Base-by-base conservation (phyloP, 2,329 filamentous ascomycete genomes). In the Claviceps cyperi region DNA sequence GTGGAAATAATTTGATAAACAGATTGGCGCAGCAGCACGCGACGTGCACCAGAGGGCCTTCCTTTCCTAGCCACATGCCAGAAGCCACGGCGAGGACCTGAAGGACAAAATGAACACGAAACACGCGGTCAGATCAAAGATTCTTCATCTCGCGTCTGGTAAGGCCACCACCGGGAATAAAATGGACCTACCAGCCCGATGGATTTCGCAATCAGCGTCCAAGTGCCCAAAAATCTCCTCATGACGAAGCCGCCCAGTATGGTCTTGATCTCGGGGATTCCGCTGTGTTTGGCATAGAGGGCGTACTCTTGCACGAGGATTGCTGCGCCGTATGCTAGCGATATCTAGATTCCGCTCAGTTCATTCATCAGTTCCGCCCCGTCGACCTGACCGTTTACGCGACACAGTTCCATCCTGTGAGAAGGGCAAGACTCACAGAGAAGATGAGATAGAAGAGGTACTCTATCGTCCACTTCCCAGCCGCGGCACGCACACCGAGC, bases 261-360 rank as follows among this genome's bases (percentile, higher is more conserved):
- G 2, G 90, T 96, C 73, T 98, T 98, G 68, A 98, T 94, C 71
- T 98, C 91, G 5, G 91, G 89, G 58, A 98, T 96, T 67, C 91
- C 91, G 63, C 88, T 95, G 62, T 97, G 91, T 63, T 86, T 91
- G 46, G 91, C 91, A 66, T 95, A 87, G 5, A 85, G 74, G 22
- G 87, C 88, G 66, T 90, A 97, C 58, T 84, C 80, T 58, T 84
- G 80, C 14, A 97, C 90, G 49, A 97, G 70, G 49, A 90, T 63
- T 49, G 84, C 86, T 9, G 92, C 88, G 51, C 76, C 79, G 38
- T 80, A 73, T 24, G 91, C 90, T 61, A 94, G 91, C 7, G 84
- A 59, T 9, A 91, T 73, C 84, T 90, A 46, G n/a, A 15, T 28
- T 11, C 11, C 14, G 6, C 14, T 41, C 14, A 6, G 4, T 24